phyloP scores from a whole-genome alignment of 148 eudicot species.

The Persicaria tinctoria region DNA sequence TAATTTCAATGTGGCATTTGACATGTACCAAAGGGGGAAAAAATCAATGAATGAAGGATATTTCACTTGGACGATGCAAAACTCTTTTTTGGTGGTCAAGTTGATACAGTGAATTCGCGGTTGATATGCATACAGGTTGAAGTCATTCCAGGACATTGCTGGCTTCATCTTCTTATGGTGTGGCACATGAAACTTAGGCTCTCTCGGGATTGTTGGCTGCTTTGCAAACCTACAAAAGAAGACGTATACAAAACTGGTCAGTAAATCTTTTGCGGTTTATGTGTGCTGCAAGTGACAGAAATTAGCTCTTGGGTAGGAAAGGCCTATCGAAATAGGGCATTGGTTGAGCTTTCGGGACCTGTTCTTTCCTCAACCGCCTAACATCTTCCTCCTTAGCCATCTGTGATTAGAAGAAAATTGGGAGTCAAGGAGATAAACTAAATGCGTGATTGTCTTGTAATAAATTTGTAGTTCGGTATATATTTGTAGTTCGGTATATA shows the following conservation, averaged over 20 bases:
- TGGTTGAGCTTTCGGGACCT: slow-evolving; percentile 93
- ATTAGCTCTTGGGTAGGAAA: slow-evolving; percentile 72
- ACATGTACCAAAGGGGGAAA: neutral
- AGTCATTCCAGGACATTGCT: slow-evolving; percentile 46
- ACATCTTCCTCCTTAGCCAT: slow-evolving; percentile 79
- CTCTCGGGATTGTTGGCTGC: slow-evolving; percentile 73
- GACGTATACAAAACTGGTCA: neutral
- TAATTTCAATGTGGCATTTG: neutral
- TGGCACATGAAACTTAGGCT: slow-evolving; percentile 65
- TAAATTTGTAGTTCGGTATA: no score
- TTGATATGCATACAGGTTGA: slow-evolving; percentile 22
- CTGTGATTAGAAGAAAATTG: slow-evolving; percentile 22
- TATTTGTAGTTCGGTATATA: no score
- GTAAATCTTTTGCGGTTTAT: neutral
- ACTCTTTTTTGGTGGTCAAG: neutral
- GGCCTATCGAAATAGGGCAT: slow-evolving; percentile 97
- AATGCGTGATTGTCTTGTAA: neutral
- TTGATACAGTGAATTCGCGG: neutral
- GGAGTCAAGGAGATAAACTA: neutral
- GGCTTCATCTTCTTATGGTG: slow-evolving; percentile 79
- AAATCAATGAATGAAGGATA: slow-evolving; percentile 1
- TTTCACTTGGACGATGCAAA: neutral
- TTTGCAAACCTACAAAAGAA: slow-evolving; percentile 45
- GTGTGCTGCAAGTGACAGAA: neutral
- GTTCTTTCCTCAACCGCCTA: slow-evolving; percentile 71